Evolutionary conservation across 305 asterid species (phyloP).

Genomic region (Nicotiana rustica): DNA sequence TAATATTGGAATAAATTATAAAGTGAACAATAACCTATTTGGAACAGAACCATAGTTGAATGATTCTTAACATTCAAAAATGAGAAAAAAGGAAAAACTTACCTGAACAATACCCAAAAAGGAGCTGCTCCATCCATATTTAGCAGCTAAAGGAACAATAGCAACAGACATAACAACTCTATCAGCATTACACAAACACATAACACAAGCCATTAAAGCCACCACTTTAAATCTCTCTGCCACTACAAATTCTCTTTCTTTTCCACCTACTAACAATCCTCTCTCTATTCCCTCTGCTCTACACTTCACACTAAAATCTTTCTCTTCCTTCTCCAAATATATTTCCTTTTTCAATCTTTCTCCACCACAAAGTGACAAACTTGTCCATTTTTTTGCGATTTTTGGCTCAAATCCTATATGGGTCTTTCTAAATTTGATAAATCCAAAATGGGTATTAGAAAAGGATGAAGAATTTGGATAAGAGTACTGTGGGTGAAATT

Average conservation of each 20-base stretch:
- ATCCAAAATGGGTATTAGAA: constrained; percentile 31
- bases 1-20: not conserved
- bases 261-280: constrained; percentile 60
- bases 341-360: constrained; percentile 20
- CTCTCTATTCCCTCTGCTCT: constrained; percentile 81
- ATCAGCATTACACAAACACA: constrained; percentile 93
- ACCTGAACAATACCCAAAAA: constrained; percentile 97
- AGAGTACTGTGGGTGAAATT: constrained; percentile 36
- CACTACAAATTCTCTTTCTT: constrained; percentile 58
- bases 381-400: constrained; percentile 33
- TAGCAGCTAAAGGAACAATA: constrained; percentile 86
- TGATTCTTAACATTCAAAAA: not conserved
- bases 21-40: not conserved
- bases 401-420: constrained; percentile 39
- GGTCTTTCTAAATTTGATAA: constrained; percentile 36
- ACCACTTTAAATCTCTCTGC: constrained; percentile 90
- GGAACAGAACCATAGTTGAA: not conserved
- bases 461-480: constrained; percentile 8
- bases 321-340: constrained; percentile 36
- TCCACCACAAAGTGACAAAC: constrained; percentile 39
- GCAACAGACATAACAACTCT: constrained; percentile 98
- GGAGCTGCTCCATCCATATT: constrained; percentile 80
- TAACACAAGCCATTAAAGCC: constrained; percentile 82
- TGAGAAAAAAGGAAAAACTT: not conserved
- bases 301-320: constrained; percentile 51